Evolutionary conservation across 805 yeast species (phyloP).

Genomic region (Torulaspora gathmanii): DNA sequence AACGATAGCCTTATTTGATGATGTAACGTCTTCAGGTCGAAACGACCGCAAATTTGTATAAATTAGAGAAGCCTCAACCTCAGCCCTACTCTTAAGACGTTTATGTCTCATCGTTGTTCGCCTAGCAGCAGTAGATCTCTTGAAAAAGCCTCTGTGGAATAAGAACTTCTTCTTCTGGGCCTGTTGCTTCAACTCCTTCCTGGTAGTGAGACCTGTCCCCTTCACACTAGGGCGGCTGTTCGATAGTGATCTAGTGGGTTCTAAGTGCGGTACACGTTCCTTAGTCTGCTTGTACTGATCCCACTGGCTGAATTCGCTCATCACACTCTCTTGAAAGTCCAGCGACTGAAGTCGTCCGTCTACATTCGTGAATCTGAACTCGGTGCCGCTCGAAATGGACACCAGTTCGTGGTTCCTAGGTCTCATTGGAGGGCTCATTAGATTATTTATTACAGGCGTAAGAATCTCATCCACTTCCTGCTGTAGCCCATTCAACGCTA

Average conservation of each 20-base stretch:
- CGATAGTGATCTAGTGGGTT: not conserved
- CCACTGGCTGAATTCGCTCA: constrained; percentile 13
- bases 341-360: not conserved
- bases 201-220: constrained; percentile 26
- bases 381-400: not conserved
- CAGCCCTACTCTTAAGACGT: constrained; percentile 17
- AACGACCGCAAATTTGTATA: constrained; percentile 19
- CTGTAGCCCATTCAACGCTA: not conserved
- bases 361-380: constrained; percentile 1
- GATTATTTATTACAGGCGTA: constrained; percentile 8
- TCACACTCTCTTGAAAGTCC: not conserved
- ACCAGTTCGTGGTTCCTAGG: not conserved
- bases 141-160: constrained; percentile 31
- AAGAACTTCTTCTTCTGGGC: constrained; percentile 18
- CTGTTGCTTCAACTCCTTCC: constrained; percentile 16
- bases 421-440: constrained; percentile 6
- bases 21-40: constrained; percentile 12
- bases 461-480: constrained; percentile 3
- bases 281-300: constrained; percentile 7
- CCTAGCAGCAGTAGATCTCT: constrained; percentile 7
- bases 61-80: constrained; percentile 20
- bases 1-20: constrained; percentile 2
- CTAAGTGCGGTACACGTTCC: not conserved
- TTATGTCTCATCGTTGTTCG: not conserved
- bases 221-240: constrained; percentile 14